Evolutionary conservation across 169 alveolate genomes (phyloP), one percentile per base, ranked within the genome.

Genomic region (Eimeria acervulina): DNA sequence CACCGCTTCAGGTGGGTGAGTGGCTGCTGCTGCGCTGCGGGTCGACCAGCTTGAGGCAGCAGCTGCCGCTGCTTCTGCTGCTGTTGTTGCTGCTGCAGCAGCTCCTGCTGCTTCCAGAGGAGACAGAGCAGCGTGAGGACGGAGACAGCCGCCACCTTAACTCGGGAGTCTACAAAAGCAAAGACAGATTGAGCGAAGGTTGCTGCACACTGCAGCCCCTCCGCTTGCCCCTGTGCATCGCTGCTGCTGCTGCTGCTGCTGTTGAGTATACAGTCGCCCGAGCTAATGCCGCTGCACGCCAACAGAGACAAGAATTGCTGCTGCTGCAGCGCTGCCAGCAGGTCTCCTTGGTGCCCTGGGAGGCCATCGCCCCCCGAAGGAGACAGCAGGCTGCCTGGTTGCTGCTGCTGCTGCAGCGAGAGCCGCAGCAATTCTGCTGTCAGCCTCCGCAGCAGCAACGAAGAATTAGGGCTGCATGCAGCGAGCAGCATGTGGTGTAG

Each of bases 361-460:
- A 66, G 85, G 44, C 84, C 85, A 26, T 63, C 85, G 1, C 59
- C 94, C 44, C 84, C 61, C 6, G 94, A 88, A 33, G 84, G 94
- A n/a, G 84, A 66, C 94, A 63, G 68, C 44, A 88, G 51, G 31
- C 74, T 7, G 44, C 76, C 68, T 17, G 81, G 61, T 59, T 63
- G 81, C 68, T 40, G 94, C 68, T 40, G 95, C 95, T 66, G 95
- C 95, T 88, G 85, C 72, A 66, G 47, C 55, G 95, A 63, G 40
- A 68, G 87, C 23, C 85, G 83, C 95, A 88, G 83, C 84, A 88
- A 55, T 85, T 63, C 85, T 31, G 87, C 83, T 36, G 74, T 59
- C 19, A 63, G 70, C 47, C 85, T 47, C 70, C 40, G 83, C 95
- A 63, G 95, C 40, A 61, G 66, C 59, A 42, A 10, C 76, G 72